Evolutionary conservation across 164 flowering plant species (phyloP), one percentile per base, ranked within the genome.

Genomic region (Magnolia sinica): DNA sequence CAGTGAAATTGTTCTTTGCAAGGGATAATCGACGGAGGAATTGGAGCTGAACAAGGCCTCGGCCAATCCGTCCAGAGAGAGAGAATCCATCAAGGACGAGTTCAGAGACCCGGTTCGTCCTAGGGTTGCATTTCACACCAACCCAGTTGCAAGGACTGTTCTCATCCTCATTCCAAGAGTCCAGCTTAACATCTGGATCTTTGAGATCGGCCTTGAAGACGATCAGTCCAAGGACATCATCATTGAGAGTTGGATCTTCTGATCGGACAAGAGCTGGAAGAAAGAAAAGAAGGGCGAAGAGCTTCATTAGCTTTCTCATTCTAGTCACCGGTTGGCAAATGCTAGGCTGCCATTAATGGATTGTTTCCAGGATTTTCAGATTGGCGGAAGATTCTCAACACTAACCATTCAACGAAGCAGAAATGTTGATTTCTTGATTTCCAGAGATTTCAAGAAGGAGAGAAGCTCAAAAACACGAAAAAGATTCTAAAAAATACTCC

Each of bases 111-210:
- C 98, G 77, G 66, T 89, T 88, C 68, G 90, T 87, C 82, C 90
- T 85, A 18, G 92, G 93, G 83, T 87, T 84, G 85, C 98, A 95
- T 79, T 78, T 82, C 3, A 93, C 83, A 1, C 98, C 97, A 16
- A 16, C 58, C 98, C 98, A 93, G 61, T 75, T 80, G 79, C 98
- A 95, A 52, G 98, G 88, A 50, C 71, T 87, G 68, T 87, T 85
- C 70, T 91, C 97, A 64, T 95, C 98, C 78, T 91, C 94, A 65
- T 84, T 90, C 98, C 98, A 95, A 61, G 95, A 87, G 4, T 77
- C 73, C 19, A 95, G 84, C 79, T 87, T 88, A 11, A 80, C 82
- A 7, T 81, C 70, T 23, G 98, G 98, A 82, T 95, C 97, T 81
- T 82, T 78, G 66, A 95, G 72, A 74, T 89, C 96, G 8, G 95